Conservation (phyloP, 108 stramenopile species). For the Skeletonema marinoi region DNA sequence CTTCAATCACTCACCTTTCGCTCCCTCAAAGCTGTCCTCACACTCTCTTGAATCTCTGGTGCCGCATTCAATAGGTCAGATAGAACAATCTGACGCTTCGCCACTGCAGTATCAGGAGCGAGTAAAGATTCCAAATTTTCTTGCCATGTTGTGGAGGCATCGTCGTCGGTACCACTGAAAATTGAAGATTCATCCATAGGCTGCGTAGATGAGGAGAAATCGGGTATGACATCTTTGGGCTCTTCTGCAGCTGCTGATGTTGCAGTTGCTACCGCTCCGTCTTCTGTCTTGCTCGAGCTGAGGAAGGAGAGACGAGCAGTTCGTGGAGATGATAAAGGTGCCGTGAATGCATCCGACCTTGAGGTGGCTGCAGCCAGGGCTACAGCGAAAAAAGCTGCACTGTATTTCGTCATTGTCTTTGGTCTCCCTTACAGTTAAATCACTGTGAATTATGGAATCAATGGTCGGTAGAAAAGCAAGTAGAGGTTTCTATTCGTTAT, state of each 20-base stretch:
- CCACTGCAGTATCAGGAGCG: constrained; percentile 65
- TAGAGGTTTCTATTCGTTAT: not conserved
- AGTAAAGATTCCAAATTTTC: constrained; percentile 68
- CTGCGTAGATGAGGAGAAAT: constrained; percentile 44
- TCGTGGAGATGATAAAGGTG: not conserved
- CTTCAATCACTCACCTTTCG: constrained; percentile 60
- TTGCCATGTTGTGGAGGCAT: constrained; percentile 57
- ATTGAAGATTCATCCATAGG: constrained; percentile 35
- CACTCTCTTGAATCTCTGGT: constrained; percentile 73
- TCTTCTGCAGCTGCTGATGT: not conserved
- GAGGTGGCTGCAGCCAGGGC: constrained; percentile 1
- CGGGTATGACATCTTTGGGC: constrained; percentile 16
- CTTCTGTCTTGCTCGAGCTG: not conserved
- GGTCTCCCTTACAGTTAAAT: not conserved
- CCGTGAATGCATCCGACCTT: not conserved
- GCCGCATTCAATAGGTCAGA: constrained; percentile 70
- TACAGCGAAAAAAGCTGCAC: not conserved
- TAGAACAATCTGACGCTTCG: constrained; percentile 73
- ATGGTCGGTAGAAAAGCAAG: too few relatives aligned
- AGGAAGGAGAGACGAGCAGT: not conserved
- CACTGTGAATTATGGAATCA: too few relatives aligned
- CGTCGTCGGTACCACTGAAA: constrained; percentile 10
- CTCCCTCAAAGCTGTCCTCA: constrained; percentile 65
- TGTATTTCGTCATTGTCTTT: not conserved
- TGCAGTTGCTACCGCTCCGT: not conserved